Evolutionary conservation across 2,329 filamentous ascomycete genomes (phyloP), one percentile per base, ranked within the genome.

Genomic region (Pseudogymnoascus sp.): DNA sequence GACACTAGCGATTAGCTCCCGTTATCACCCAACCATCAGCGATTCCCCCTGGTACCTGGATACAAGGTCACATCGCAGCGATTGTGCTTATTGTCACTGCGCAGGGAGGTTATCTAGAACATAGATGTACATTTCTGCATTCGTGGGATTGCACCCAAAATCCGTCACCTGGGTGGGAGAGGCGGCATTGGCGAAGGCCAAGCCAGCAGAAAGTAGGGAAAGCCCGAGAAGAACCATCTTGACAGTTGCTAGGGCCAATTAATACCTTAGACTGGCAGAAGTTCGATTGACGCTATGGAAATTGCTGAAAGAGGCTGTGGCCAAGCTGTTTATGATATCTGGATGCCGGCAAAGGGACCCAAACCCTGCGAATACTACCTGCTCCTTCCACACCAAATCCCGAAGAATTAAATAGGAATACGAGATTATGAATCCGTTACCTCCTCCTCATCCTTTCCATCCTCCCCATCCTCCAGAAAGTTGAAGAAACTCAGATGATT

Each of bases 101-200:
- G 6, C 61, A 2, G 76, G 74, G 26, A 80, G 75, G 13, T 76
- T 76, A 29, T 74, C 74, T 2, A 77, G 77, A 14, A 79, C 78
- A 63, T 80, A 80, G 37, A 80, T 78, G 69, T 75, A 79, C 72
- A 80, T 78, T 40, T 67, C 69, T 1, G 75, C 74, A 10, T 73
- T 72, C 3, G 72, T 74, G 1, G 78, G 76, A 19, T 75, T 77
- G 16, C 65, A 65, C 11, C 78, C 77, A 59, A 76, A 80, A 65
- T 72, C 68, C 4, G 72, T 71, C 61, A 80, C 75, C 21, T 47
- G 42, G 42, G 42, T 47, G 42, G 26, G 42, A 47, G 42, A 47
- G 21, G 42, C 42, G 21, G 42, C 42, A 8, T n/a, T 47, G 42
- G 42, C 42, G 2, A 26, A 8, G 21, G 42, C 42, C 42, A 47